A percentile compares a stretch with the other conserved stretches of the same genome.
Conservation (phyloP, 106 monocot species). For the Xerophyta viscosa region DNA sequence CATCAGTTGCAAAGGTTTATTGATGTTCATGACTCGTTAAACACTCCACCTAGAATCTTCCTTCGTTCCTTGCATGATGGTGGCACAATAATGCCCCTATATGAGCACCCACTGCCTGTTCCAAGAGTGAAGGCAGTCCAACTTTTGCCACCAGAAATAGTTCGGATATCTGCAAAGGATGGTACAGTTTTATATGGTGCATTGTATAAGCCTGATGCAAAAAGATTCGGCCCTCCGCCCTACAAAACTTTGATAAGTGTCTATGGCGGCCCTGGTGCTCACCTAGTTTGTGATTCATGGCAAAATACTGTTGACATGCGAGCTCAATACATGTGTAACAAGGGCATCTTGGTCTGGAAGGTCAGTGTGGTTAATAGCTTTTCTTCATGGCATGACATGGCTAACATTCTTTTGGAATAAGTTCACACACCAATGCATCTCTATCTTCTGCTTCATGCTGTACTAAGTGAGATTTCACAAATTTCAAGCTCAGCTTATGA, state of each 20-base stretch:
- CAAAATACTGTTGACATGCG: conserved; percentile 94
- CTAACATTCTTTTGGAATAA: too few species aligned
- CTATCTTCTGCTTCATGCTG: not conserved
- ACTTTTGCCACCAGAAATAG: conserved; percentile 63
- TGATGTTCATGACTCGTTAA: conserved; percentile 72
- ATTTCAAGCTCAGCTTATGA: too few species aligned
- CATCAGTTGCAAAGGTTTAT: conserved; percentile 86
- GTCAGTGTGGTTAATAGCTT: too few species aligned
- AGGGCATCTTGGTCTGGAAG: conserved; percentile 96
- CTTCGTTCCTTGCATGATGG: conserved; percentile 81
- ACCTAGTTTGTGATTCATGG: conserved; percentile 84
- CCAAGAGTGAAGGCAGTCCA: conserved; percentile 37
- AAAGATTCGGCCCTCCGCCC: conserved; percentile 87
- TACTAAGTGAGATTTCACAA: too few species aligned
- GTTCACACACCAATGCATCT: too few species aligned
- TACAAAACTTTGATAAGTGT: conserved; percentile 83
- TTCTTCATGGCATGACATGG: too few species aligned
- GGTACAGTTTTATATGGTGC: conserved; percentile 75
- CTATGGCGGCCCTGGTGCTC: conserved; percentile 91
- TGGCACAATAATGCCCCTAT: conserved; percentile 61
- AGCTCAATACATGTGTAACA: conserved; percentile 82
- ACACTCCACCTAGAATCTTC: not conserved
- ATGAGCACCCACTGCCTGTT: conserved; percentile 53
- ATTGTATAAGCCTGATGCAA: conserved; percentile 70
- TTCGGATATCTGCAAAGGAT: conserved; percentile 56